phyloP scores from a whole-genome alignment of 1,139 yeast species.

The Diutina sp. region DNA sequence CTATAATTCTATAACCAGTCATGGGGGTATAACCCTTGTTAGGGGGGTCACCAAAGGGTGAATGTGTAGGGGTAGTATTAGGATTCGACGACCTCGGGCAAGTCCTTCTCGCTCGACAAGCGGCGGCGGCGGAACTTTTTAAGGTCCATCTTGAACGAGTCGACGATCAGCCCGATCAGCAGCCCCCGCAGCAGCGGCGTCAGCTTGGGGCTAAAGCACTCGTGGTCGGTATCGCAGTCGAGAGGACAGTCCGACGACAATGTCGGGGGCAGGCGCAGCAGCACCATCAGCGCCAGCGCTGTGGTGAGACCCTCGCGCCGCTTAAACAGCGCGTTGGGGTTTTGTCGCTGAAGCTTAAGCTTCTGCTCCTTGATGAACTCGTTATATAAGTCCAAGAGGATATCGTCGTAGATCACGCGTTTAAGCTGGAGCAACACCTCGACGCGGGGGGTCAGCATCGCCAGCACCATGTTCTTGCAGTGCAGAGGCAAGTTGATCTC shows the following conservation, averaged over 20 bases:
- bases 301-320: not conserved
- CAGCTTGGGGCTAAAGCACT: slow-evolving; percentile 2
- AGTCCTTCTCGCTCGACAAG: not conserved
- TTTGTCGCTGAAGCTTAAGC: not conserved
- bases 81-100: not conserved
- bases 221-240: slow-evolving; percentile 1
- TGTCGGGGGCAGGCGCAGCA: not conserved
- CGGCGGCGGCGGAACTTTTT: slow-evolving; percentile 1
- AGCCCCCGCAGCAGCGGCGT: slow-evolving; percentile 1
- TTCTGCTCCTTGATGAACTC: slow-evolving; percentile 1
- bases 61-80: not conserved
- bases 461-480: not conserved
- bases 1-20: not conserved
- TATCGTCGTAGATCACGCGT: slow-evolving; percentile 1
- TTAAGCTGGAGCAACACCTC: not conserved
- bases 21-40: not conserved
- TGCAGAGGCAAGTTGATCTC: not conserved
- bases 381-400: not conserved
- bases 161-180: slow-evolving; percentile 2
- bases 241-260: not conserved
- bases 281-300: slow-evolving; percentile 1
- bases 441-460: not conserved
- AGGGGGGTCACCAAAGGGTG: too few species aligned
- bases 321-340: not conserved
- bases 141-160: not conserved